phyloP scores from a whole-genome alignment of 441 rosid genomes.

The Cnidoscolus chayamansa region DNA sequence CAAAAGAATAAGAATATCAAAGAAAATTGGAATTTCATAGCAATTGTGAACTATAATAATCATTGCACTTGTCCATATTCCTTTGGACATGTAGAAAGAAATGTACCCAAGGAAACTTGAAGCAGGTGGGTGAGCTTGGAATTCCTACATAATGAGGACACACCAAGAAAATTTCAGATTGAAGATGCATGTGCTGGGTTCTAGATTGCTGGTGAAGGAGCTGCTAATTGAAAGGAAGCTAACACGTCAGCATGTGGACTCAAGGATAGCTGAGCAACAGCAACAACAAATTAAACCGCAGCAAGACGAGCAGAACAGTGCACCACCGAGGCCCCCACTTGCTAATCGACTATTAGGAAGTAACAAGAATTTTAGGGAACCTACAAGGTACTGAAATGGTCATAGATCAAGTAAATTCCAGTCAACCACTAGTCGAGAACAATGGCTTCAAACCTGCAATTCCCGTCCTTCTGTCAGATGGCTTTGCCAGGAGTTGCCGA shows the following conservation, averaged over 20 bases:
- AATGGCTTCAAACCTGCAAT: conserved; percentile 38
- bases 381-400: conserved; percentile 16
- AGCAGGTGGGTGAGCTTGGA: conserved; percentile 97
- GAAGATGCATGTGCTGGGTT: neutral
- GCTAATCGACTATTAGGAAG: conserved; percentile 40
- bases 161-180: conserved; percentile 11
- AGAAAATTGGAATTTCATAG: neutral
- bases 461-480: conserved; percentile 38
- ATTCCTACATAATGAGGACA: conserved; percentile 51
- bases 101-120: conserved; percentile 86
- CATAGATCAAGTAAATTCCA: conserved; percentile 40
- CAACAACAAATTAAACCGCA: conserved; percentile 51
- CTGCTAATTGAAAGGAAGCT: conserved; percentile 86
- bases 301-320: conserved; percentile 47
- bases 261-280: conserved; percentile 71
- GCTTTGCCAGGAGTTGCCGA: conserved; percentile 37
- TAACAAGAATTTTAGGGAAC: conserved; percentile 42
- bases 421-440: conserved; percentile 41
- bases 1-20: neutral
- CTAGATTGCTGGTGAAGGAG: conserved; percentile 61
- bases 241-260: conserved; percentile 92
- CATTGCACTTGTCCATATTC: neutral
- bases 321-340: conserved; percentile 51
- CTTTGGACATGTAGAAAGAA: conserved; percentile 4
- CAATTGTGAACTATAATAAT: neutral